Conservation (phyloP, 768 basidiomycete genomes). For the Leccinum subtestaceum region DNA sequence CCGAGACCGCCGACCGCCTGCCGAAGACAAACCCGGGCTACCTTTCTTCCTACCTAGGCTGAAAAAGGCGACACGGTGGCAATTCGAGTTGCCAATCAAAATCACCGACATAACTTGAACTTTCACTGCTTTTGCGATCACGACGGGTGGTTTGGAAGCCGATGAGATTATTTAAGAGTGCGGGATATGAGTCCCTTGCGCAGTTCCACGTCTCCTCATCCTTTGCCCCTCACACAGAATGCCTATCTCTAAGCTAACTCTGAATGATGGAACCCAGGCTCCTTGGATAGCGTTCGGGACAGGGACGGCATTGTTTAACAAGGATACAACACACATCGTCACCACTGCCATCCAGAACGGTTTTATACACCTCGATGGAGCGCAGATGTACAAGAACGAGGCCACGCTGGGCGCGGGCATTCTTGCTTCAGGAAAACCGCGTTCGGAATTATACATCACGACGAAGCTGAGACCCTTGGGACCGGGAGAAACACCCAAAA, state of each 20-base stretch:
- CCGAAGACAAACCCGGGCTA: no score
- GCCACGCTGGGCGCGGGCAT: constrained; percentile 50
- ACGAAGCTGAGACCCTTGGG: constrained; percentile 45
- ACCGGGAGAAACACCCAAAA: constrained; percentile 45
- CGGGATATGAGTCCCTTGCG: no score
- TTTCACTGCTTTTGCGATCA: no score
- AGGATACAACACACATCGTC: constrained; percentile 42
- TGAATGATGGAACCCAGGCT: constrained; percentile 53
- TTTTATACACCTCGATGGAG: constrained; percentile 63
- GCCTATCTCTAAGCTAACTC: constrained; percentile 33
- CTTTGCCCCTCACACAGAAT: constrained; percentile 12
- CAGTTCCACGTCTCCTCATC: no score
- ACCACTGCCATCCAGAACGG: constrained; percentile 50
- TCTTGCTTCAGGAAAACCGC: constrained; percentile 46
- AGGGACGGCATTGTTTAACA: constrained; percentile 49
- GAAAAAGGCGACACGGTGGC: no score
- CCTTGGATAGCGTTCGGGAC: constrained; percentile 66
- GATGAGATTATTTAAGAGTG: no score
- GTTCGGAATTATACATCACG: constrained; percentile 58
- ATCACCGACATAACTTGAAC: no score
- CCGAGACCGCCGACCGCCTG: constrained; percentile 38
- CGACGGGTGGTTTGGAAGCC: no score
- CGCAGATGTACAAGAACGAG: constrained; percentile 59
- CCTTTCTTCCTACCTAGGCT: no score
- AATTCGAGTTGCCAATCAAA: no score